Conservation (phyloP, 306 rosid species). For the Lathyrus oleraceus region DNA sequence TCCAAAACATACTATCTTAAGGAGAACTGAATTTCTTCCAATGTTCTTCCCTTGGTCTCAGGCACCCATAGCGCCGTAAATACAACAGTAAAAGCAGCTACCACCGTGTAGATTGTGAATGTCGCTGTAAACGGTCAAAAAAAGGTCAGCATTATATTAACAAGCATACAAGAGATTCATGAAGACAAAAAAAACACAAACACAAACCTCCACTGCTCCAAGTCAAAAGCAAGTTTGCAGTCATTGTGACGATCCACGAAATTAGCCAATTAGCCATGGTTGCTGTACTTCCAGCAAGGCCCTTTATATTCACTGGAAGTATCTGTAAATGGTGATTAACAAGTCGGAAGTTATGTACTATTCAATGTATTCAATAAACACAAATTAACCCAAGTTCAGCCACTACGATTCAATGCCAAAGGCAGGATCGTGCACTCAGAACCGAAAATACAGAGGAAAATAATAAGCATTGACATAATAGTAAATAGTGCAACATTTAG, state of each 20-base stretch:
- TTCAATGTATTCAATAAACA: slow-evolving; percentile 26
- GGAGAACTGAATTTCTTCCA: slow-evolving; percentile 82
- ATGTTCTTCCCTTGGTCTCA: slow-evolving; percentile 83
- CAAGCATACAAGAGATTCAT: slow-evolving; percentile 6
- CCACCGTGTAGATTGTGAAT: slow-evolving; percentile 55
- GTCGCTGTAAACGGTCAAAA: slow-evolving; percentile 54
- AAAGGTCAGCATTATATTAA: slow-evolving; percentile 7
- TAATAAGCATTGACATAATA: not conserved
- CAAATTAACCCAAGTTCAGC: slow-evolving; percentile 13
- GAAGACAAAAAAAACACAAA: not conserved
- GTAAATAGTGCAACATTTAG: slow-evolving; percentile 15
- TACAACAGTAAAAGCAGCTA: slow-evolving; percentile 56
- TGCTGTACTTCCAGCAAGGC: slow-evolving; percentile 80
- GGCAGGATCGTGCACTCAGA: slow-evolving; percentile 23
- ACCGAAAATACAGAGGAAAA: slow-evolving; percentile 21
- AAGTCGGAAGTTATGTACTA: not conserved
- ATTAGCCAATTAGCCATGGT: slow-evolving; percentile 70
- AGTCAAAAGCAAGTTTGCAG: slow-evolving; percentile 74
- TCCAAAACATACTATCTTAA: slow-evolving; percentile 51
- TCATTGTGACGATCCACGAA: slow-evolving; percentile 65
- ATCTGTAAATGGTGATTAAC: slow-evolving; percentile 53
- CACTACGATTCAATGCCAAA: slow-evolving; percentile 17
- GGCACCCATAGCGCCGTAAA: slow-evolving; percentile 67
- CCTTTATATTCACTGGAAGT: slow-evolving; percentile 74
- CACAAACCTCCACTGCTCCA: slow-evolving; percentile 75